Evolutionary conservation across 331 rosid genomes (phyloP).

Genomic region (Malus hybrid): DNA sequence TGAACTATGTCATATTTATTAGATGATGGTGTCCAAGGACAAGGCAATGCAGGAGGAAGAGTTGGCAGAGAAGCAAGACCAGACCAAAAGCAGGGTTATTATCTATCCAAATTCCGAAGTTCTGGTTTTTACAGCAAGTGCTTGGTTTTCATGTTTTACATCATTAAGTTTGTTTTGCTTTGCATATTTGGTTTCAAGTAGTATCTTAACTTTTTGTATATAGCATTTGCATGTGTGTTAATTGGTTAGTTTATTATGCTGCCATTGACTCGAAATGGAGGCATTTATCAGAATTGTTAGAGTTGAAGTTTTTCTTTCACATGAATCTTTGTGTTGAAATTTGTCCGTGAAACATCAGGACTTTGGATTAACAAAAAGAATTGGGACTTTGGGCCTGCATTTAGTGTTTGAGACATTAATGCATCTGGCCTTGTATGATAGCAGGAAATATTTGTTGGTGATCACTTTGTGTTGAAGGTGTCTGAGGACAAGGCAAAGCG

Average conservation of each 20-base stretch:
- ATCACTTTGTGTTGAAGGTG: slow-evolving; percentile 1
- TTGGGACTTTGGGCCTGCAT: background rate
- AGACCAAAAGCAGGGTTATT: slow-evolving; percentile 78
- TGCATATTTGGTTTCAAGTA: background rate
- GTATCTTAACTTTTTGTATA: no score
- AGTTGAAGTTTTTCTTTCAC: background rate
- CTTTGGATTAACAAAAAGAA: no score
- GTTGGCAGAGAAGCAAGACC: slow-evolving; percentile 13
- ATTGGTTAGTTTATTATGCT: no score
- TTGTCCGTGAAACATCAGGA: background rate
- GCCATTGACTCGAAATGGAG: background rate
- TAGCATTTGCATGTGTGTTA: background rate
- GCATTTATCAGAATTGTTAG: background rate
- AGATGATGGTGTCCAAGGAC: no score
- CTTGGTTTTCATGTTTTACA: background rate
- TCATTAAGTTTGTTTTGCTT: background rate
- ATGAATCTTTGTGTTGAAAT: background rate
- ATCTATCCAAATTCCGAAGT: background rate
- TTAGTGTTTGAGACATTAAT: background rate
- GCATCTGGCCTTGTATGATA: background rate
- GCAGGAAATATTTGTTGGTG: background rate
- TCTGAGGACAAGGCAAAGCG: no score
- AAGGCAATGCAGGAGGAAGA: no score
- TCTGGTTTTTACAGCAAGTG: background rate
- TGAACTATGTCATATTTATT: no score